These are phyloP conservation scores for Naganishia vishniacii DNA, from an alignment of 768 basidiomycete genomes.

Conservation along the genomic window DNA sequence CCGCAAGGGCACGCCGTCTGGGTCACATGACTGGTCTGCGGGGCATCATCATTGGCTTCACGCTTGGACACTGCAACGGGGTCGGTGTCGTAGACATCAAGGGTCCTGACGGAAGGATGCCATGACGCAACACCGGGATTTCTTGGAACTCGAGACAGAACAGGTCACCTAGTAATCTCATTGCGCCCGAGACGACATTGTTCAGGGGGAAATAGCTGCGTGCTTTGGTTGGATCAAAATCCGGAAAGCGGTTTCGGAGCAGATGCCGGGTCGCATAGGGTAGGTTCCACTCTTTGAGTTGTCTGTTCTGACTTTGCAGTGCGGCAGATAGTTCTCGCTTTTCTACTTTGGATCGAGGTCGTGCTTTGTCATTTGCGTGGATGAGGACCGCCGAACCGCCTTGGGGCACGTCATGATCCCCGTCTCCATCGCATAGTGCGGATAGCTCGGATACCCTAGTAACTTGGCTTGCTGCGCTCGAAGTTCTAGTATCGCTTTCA, in stretches of 20 bases:
- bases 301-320: background rate
- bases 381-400: background rate
- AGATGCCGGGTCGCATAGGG: conserved; percentile 1
- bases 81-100: background rate
- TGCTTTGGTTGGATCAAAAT: background rate
- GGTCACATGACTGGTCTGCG: background rate
- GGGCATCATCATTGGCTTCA: background rate
- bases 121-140: background rate
- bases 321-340: background rate
- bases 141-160: background rate
- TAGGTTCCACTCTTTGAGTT: background rate
- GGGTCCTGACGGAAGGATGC: background rate
- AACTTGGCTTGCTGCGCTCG: background rate
- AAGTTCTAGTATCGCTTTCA: background rate
- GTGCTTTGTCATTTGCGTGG: background rate
- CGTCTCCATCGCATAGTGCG: background rate
- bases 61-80: background rate
- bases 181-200: background rate
- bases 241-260: background rate
- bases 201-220: background rate
- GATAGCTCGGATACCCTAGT: background rate
- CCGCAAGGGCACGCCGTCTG: background rate
- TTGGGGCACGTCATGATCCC: background rate
- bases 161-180: background rate
- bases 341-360: background rate